Conservation (phyloP, 2,329 filamentous ascomycete genomes). For the Claviceps sp. region DNA sequence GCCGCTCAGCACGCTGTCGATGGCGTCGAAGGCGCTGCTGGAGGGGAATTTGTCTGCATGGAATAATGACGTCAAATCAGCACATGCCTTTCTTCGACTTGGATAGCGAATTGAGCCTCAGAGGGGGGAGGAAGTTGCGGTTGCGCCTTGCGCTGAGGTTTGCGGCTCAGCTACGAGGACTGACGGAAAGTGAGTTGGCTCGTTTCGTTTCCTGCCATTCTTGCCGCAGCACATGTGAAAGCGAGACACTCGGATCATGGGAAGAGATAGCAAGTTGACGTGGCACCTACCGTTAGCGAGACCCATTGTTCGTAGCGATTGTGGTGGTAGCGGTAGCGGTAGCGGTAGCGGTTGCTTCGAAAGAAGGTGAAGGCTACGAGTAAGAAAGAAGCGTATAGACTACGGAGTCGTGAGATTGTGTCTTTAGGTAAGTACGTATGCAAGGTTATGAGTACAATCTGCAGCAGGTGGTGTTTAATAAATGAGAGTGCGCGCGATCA, state of each 20-base stretch:
- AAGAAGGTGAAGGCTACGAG: too few species aligned
- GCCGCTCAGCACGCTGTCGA: slow-evolving; percentile 56
- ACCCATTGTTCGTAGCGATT: slow-evolving; percentile 39
- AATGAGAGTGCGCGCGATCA: not conserved
- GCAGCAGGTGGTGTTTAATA: too few species aligned
- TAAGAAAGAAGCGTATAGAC: too few species aligned
- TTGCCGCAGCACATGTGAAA: not conserved
- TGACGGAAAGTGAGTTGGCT: not conserved
- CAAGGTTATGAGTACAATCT: too few species aligned
- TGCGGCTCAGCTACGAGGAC: too few species aligned
- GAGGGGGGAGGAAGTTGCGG: too few species aligned
- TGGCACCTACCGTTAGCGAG: slow-evolving; percentile 49
- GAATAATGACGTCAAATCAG: not conserved
- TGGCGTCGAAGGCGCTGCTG: slow-evolving; percentile 81
- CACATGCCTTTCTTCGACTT: not conserved
- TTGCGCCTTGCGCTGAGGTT: too few species aligned
- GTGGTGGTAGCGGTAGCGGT: too few species aligned
- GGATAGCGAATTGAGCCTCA: too few species aligned
- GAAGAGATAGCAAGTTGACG: not conserved
- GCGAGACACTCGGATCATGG: not conserved
- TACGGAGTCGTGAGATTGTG: too few species aligned
- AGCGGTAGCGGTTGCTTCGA: too few species aligned
- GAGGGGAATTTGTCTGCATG: slow-evolving; percentile 72
- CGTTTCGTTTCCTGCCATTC: not conserved
- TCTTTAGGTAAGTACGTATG: too few species aligned